Evolutionary conservation across 768 basidiomycete species (phyloP), one percentile per base, ranked within the genome.

Genomic region (Macrolepiota albuminosa): DNA sequence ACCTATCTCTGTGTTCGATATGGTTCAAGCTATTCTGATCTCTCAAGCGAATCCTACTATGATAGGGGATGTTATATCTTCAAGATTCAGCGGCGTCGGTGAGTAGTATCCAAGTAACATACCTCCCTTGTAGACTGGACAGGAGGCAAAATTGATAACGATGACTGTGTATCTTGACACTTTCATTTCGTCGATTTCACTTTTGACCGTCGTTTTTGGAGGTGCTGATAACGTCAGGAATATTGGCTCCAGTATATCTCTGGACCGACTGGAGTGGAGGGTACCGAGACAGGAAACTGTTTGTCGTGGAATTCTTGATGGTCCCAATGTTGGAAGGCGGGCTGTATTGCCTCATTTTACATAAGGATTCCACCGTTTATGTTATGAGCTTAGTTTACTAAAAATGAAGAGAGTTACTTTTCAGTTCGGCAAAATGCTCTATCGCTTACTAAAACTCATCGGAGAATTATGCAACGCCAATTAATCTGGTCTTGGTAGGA

Each of bases 281-380:
- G 86, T 10, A 84, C 90, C 1, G 84, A 88, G 64, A 88, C 90
- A 0, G 90, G 90, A 1, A 89, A 92, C 67, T 88, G 87, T 54
- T 91, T 5, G 85, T 89, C 7, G 86, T 91, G 3, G 89, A 92
- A 88, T 92, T 59, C 72, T 92, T 18, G 87, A 91, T 65, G 83
- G 29, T 33, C 26, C 24, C 21, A 21, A 21, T 21, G 21, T 21
- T 21, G 21, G 21, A 21, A 21, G 21, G 21, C 21, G 21, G 21
- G 1, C 21, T 21, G 21, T 21, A 21, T 21, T 21, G 21, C 21
- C 21, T 21, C 21, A 21, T 21, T 21, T 21, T 21, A 21, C 21
- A 21, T 21, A 21, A 21, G 21, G 21, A 21, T 21, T 21, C 21
- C 21, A 21, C 21, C 21, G 21, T 21, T 21, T 21, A 21, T 21